Evolutionary conservation across 371 early-diverging fungal genomes (phyloP), one percentile per base, ranked within the genome.

Genomic region (Haplosporangium sp.): DNA sequence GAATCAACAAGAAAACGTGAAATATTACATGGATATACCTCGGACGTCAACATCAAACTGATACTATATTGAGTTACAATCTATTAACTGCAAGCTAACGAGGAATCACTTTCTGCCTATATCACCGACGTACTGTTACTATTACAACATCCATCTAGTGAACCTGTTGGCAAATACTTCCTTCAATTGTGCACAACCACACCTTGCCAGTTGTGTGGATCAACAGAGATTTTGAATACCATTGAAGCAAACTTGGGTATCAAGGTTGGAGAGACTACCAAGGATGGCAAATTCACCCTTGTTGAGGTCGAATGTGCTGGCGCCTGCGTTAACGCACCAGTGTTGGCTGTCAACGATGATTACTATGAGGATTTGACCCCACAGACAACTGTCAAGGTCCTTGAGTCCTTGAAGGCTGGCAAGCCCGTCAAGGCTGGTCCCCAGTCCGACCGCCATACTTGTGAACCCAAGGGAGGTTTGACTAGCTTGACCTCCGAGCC

Each of bases 301-400:
- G 98, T 98, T 10, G 99, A 99, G 84, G 99, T 99, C 20, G 99
- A 99, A 86, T 99, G 99, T 81, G 98, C 98, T 55, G 98, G 98
- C 72, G 99, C 98, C n/a, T 99, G 99, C 85, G 95, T 97, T 61
- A 99, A 99, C 83, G 98, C 98, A 19, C 99, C 98, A 11, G 98
- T 98, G 11, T 85, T 99, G 85, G 97, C 98, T 57, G 91, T 98
- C 71, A 98, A 98, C 85, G 98, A 98, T 72, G 97, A 98, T 74
- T 97, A 97, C 87, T 97, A 94, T 84, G 96, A 99, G 92, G 99
- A 99, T 86, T 87, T 99, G 83, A 98, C 98, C 15, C 93, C 97
- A 48, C 96, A 96, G 74, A 86, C 95, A 8, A 96, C 96, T 37
- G 87, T 91, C 59, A 93, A 92, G 86, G 88, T 99, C 61, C 84